Base-by-base conservation (phyloP, 139 green algal species). In the Astrephomene gubernaculifera region DNA sequence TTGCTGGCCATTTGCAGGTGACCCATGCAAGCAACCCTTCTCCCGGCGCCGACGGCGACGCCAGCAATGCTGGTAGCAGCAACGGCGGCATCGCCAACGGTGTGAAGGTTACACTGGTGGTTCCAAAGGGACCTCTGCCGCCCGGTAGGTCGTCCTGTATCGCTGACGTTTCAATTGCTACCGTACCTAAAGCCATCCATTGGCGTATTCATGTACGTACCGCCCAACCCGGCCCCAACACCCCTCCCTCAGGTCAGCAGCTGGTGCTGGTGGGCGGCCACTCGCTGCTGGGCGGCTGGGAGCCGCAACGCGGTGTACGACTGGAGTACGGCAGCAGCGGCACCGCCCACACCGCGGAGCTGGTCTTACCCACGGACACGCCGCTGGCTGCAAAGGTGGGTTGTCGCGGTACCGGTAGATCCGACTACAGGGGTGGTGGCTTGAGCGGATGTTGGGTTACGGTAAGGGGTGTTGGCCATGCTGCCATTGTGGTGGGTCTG, bases 211-310 rank as follows among this genome's bases (percentile, higher is more conserved):
- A 57, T 57, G 49, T 25, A 57, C 49, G 12, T 17, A 12, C 17
- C 49, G 12, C 49, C 12, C 12, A 12, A 57, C 49, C 12, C 49
- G 49, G 12, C 49, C 49, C 17, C 17, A 57, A 12, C 35, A 4
- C 38, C 8, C 39, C 36, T 1, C 45, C 25, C 22, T 27, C 74
- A 84, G 78, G 78, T 44, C 63, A 76, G 83, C 74, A 85, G 49
- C 65, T 88, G 35, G 83, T 88, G 74, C 65, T 88, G 65, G 83
- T 88, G 52, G 83, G 83, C 65, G 79, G 65, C n/a, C 22, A 65
- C 49, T 74, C 83, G 3, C n/a, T 44, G 29, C 64, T 88, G 33
- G 83, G 83, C 45, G 79, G 67, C 27, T 88, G 83, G 83, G 67
- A 88, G n/a, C 78, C 78, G 31, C 31, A 36, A 22, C 41, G n/a